Percentiles rank a stretch among this genome's conserved stretches.
These are phyloP conservation scores for Phalaenopsis aphrodite DNA, from an alignment of 106 monocot genomes.

Conservation along the genomic window DNA sequence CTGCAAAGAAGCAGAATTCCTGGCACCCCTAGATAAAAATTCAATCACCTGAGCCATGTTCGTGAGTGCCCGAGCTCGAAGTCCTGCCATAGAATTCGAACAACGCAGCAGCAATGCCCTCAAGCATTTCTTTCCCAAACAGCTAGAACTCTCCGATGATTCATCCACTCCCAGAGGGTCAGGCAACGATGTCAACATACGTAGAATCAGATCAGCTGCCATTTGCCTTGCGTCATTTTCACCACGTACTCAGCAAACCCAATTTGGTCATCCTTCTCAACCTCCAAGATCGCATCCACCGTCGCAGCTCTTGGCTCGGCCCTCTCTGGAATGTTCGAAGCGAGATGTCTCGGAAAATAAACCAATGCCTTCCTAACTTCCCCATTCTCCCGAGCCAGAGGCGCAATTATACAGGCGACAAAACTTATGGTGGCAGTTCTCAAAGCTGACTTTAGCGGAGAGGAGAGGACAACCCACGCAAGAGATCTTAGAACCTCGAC, in stretches of 20 bases:
- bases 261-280: constrained; percentile 40
- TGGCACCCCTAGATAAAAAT: constrained; percentile 27
- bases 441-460: constrained; percentile 36
- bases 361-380: constrained; percentile 51
- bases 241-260: constrained; percentile 44
- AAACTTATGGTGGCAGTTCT: constrained; percentile 33
- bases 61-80: constrained; percentile 73
- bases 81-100: constrained; percentile 45
- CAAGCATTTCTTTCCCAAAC: constrained; percentile 49
- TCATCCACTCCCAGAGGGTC: constrained; percentile 26
- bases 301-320: constrained; percentile 70
- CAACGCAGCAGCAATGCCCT: constrained; percentile 53
- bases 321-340: constrained; percentile 62
- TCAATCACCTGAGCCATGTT: constrained; percentile 56
- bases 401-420: constrained; percentile 32
- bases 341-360: constrained; percentile 72
- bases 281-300: constrained; percentile 64
- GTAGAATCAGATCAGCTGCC: constrained; percentile 65
- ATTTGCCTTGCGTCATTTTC: constrained; percentile 68
- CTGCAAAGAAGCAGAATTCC: constrained; percentile 24
- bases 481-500: constrained; percentile 47
- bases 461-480: constrained; percentile 38
- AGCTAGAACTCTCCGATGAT: neutral
- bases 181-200: constrained; percentile 46
- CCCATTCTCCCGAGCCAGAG: constrained; percentile 38